Base-by-base conservation (phyloP, 23 red algal genomes). In the Gracilaria domingensis region DNA sequence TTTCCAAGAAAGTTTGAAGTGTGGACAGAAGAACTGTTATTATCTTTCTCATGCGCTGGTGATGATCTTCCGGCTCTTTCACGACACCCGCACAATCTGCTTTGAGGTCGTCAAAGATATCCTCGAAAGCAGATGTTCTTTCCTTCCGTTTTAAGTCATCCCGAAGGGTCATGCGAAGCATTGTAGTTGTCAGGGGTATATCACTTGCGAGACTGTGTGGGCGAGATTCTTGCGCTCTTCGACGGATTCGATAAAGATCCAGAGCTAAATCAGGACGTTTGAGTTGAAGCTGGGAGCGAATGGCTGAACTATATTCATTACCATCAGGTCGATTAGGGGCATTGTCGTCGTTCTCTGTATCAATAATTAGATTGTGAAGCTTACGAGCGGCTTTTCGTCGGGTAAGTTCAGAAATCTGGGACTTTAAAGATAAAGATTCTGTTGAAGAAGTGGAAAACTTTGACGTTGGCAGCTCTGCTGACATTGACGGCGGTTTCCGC, bases 181-280 rank as follows among this genome's bases (percentile, higher is more conserved):
- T 18, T 40, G 74, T 70, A 38, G 60, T 36, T 48, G 76, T 74
- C 29, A 91, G 77, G 12, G 88, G 60, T 56, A 83, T 42, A 82
- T 91, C 88, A 40, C 57, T 23, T 20, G 37, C 8, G 4, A 81
- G 50, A 36, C n/a, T 4, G 18, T 91, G 36, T 12, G 88, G 88
- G 16, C 76, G 88, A 61, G 83, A 36, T 53, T 87, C 12, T 33
- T 65, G 83, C 32, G 83, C 83, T 42, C 35, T 75, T 54, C 32
- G 33, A 0, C 88, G 88, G n/a, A 55, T n/a, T 8, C 26, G 53
- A 69, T 82, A 91, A 12, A 82, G 64, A 29, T 64, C 56, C 24
- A 91, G 26, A 42, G 88, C 88, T 61, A 91, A 75, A 51, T 91
- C 88, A 55, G 88, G 77, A 72, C 88, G 88, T 24, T 61, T 35